phyloP scores from a whole-genome alignment of 352 stramenopile genomes.

The Phytophthora brassicae region DNA sequence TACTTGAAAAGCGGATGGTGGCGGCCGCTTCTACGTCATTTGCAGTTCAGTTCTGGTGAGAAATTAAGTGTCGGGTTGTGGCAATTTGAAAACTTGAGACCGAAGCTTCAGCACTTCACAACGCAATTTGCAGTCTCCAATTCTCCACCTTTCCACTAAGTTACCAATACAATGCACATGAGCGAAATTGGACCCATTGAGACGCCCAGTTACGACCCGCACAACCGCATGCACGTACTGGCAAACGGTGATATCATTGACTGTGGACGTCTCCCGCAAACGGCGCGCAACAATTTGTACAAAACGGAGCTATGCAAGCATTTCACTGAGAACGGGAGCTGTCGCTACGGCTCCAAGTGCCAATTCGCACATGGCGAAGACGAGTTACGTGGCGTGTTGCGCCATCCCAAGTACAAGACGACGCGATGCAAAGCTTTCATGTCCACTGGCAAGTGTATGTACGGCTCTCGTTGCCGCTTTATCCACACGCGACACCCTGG shows the following conservation, averaged over 20 bases:
- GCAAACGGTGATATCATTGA: constrained; percentile 88
- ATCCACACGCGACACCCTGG: constrained; percentile 59
- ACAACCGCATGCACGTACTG: constrained; percentile 69
- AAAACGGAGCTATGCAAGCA: constrained; percentile 93
- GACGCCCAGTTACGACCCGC: constrained; percentile 41
- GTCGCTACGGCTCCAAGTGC: constrained; percentile 88
- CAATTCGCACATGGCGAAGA: constrained; percentile 89
- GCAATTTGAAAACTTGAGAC: not conserved
- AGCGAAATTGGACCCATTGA: constrained; percentile 36
- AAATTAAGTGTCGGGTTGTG: constrained; percentile 39
- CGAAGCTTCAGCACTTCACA: constrained; percentile 28
- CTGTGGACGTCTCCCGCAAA: constrained; percentile 73
- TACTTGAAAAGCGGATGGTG: constrained; percentile 34
- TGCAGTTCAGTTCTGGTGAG: constrained; percentile 36
- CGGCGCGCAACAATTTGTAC: constrained; percentile 87
- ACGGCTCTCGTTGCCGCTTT: constrained; percentile 87
- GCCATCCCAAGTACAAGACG: constrained; percentile 92
- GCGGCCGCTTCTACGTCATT: constrained; percentile 39
- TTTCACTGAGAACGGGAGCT: constrained; percentile 85
- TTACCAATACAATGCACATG: constrained; percentile 36
- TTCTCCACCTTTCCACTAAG: not conserved
- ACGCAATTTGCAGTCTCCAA: constrained; percentile 33
- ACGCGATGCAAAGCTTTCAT: constrained; percentile 89
- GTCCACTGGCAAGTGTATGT: constrained; percentile 85
- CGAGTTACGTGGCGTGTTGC: constrained; percentile 82